Percentiles rank a stretch among this genome's conserved stretches.
Evolutionary conservation across 2,329 filamentous ascomycete species (phyloP).

Genomic region (Trichoderma semiorbis): DNA sequence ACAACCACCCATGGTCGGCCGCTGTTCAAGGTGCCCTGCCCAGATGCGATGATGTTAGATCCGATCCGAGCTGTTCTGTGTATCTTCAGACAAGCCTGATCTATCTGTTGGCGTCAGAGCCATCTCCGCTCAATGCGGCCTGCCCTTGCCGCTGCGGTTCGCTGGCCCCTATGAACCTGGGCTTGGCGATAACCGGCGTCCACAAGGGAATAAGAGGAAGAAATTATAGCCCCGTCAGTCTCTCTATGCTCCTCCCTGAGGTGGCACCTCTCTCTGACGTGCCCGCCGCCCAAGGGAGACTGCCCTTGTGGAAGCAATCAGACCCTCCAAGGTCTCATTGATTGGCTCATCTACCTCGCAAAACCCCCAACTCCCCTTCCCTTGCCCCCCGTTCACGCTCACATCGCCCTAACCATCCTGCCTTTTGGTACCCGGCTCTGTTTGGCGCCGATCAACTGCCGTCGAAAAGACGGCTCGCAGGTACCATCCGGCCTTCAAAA

Average conservation of each 20-base stretch:
- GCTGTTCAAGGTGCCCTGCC: conserved; percentile 6
- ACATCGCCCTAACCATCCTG: conserved; percentile 14
- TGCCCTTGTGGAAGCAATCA: conserved; percentile 13
- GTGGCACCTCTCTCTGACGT: conserved; percentile 19
- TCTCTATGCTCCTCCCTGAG: not conserved
- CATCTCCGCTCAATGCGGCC: conserved; percentile 2
- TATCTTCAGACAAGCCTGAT: conserved; percentile 1
- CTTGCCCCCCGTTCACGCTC: conserved; percentile 6
- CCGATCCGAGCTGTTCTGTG: conserved; percentile 8
- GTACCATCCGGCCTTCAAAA: conserved; percentile 31
- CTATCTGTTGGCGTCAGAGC: conserved; percentile 14
- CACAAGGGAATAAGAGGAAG: not conserved
- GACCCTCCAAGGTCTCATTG: conserved; percentile 1
- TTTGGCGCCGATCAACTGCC: conserved; percentile 19
- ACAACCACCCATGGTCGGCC: conserved; percentile 14
- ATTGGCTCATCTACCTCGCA: conserved; percentile 6
- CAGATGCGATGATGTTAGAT: conserved; percentile 15
- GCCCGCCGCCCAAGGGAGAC: conserved; percentile 18
- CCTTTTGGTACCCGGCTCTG: not conserved
- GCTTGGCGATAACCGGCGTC: conserved; percentile 8
- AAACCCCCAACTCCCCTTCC: conserved; percentile 8
- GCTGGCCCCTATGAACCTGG: conserved; percentile 1
- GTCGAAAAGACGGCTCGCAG: conserved; percentile 30
- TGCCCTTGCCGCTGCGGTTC: conserved; percentile 14
- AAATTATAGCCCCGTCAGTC: not conserved